Evolutionary conservation across 257 asterid genomes (phyloP), one percentile per base, ranked within the genome.

Genomic region (Fraxinus americana): DNA sequence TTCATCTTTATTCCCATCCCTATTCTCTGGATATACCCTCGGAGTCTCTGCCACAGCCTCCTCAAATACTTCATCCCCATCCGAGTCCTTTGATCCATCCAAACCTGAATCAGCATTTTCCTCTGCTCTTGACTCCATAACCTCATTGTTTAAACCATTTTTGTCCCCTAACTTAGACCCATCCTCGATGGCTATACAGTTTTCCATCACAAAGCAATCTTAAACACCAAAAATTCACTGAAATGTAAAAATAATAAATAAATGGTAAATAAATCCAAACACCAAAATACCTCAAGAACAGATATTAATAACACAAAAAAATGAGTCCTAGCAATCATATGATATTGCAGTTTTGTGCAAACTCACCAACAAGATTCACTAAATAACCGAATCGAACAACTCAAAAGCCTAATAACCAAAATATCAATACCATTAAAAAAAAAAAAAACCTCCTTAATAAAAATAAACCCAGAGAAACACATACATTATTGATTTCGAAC

Each of bases 161-260:
- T 77, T 76, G 84, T 84, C 91, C 75, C 79, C 90, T 67, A 82
- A 52, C 77, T 67, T 86, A 73, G 81, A 80, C 71, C 69, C 91
- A 70, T 76, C 86, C 45, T 70, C 88, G 83, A 78, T 66, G 80
- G 82, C 86, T 73, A 72, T 80, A 81, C 84, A 91, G 78, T 87
- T 90, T 86, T 91, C 99, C 97, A 91, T 94, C 86, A 75, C 81
- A 80, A 83, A 77, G 73, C 59, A 79, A 76, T 72, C 81, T 75
- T 80, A 78, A 63, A 83, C 69, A 57, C 80, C 88, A 90, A 79
- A 75, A 74, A 78, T 82, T 76, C 89, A 84, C 88, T 50, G 48
- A 19, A 82, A 67, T 30, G 45, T 69, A 69, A 67, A 36, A 14
- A 32, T 38, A 27, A 75, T 13, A 54, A 65, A 35, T 35, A 9